These are phyloP conservation scores for Colletotrichum sp. DNA, from an alignment of 2,329 filamentous ascomycete species.

Conservation along the genomic window DNA sequence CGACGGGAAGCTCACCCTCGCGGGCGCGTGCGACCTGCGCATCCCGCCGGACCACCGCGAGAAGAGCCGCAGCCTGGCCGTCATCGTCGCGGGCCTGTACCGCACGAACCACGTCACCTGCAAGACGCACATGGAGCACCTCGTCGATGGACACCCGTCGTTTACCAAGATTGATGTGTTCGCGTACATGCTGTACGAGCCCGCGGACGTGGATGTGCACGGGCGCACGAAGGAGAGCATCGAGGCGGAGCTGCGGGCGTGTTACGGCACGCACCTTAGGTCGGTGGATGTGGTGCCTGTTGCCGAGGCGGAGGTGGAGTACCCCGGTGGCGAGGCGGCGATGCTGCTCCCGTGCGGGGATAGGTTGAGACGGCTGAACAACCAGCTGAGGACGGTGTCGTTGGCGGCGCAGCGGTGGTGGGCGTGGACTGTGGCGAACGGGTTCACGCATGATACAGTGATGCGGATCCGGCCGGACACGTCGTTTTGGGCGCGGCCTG, in stretches of 20 bases:
- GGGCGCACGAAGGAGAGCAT: background rate
- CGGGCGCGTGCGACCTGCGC: constrained; percentile 18
- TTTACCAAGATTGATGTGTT: constrained; percentile 21
- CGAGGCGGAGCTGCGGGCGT: constrained; percentile 7
- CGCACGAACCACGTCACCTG: constrained; percentile 5
- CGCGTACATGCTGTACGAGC: constrained; percentile 14
- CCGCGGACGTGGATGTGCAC: background rate
- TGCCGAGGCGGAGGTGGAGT: background rate
- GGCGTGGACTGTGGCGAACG: constrained; percentile 14
- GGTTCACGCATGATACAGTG: constrained; percentile 13
- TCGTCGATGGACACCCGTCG: background rate
- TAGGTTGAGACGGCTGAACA: constrained; percentile 7
- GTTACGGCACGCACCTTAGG: constrained; percentile 14
- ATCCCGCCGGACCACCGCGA: constrained; percentile 5
- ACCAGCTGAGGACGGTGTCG: constrained; percentile 11
- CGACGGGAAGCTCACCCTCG: constrained; percentile 6
- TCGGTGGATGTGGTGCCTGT: background rate
- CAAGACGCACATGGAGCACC: constrained; percentile 9
- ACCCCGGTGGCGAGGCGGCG: constrained; percentile 6
- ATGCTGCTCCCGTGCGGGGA: constrained; percentile 5
- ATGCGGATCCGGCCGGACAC: constrained; percentile 20
- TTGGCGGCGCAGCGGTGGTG: constrained; percentile 14
- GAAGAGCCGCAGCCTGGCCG: constrained; percentile 14
- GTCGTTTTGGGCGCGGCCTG: background rate
- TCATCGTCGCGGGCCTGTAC: constrained; percentile 20